Evolutionary conservation across 306 rosid species (phyloP), one percentile per base, ranked within the genome.

Genomic region (Lablab purpureus): DNA sequence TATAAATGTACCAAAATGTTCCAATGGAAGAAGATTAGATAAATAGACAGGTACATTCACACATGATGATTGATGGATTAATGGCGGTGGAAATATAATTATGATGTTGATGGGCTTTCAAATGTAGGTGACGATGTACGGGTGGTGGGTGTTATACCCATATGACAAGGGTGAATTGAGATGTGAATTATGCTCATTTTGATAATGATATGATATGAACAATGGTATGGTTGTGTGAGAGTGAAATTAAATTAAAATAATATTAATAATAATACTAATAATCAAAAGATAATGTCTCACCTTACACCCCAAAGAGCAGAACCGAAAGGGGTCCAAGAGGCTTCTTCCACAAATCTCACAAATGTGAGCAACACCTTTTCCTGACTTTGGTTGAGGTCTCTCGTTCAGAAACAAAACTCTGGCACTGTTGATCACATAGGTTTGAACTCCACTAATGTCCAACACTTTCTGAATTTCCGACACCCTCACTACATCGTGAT

Each of bases 301-400:
- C 99, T 94, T 94, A 75, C 99, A 94, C 22, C 99, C 99, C 60
- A 94, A 88, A 67, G 99, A 94, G 81, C 99, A 94, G 79, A 91
- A 94, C 4, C 95, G 91, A 80, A 94, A 89, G 0, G 94, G 87
- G 87, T 94, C 99, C 88, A 94, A 83, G n/a, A 94, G 90, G 79
- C 92, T 85, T 86, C 99, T 91, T 47, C 88, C 85, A 72, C 99
- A 94, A 81, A 91, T 89, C 90, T 94, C 95, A 85, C 99, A 94
- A 78, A 91, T 84, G 87, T 92, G 94, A 45, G 93, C 63, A 2
- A 87, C 97, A 18, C 90, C 91, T 84, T 92, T 92, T 30, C 89
- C 97, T 64, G 97, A 79, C 56, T 91, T 94, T 2, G 91, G 97
- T 58, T 92, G 99, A 67, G 99, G 99, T 87, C 99, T 89, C 88